A percentile compares a stretch with the other conserved stretches of the same genome.
Conservation (phyloP, 2,329 filamentous ascomycete species). For the Cladosporium sp. region DNA sequence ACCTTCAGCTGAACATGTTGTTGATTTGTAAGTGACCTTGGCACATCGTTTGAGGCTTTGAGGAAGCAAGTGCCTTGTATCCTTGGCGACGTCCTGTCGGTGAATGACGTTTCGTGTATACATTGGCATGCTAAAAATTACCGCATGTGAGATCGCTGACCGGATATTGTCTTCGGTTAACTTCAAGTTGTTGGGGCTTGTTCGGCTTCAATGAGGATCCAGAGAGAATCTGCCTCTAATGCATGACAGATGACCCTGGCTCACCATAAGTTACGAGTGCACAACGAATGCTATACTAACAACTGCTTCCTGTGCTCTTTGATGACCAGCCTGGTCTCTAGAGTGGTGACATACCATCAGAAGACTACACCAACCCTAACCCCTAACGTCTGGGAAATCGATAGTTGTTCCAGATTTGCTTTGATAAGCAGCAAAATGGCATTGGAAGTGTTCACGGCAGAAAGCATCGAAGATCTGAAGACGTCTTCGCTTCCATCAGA, state of each 20-base stretch:
- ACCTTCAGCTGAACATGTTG: background rate
- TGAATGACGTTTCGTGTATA: background rate
- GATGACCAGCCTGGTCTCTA: background rate
- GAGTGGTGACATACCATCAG: background rate
- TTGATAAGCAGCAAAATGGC: background rate
- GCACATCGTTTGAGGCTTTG: background rate
- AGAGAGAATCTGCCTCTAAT: background rate
- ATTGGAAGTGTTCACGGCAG: background rate
- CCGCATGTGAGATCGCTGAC: background rate
- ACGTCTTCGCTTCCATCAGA: background rate
- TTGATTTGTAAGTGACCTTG: background rate
- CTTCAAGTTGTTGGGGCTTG: background rate
- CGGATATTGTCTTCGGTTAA: background rate
- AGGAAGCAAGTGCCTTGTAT: background rate
- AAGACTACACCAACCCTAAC: background rate
- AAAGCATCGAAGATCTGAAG: background rate
- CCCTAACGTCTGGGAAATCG: background rate
- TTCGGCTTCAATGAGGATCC: background rate
- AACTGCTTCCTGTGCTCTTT: background rate
- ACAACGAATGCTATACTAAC: background rate
- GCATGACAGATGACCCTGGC: background rate
- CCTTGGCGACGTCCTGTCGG: background rate
- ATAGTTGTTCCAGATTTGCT: background rate
- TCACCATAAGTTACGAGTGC: background rate
- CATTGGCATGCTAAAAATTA: background rate